Base-by-base conservation (phyloP, 2,329 filamentous ascomycete species). In the Aureobasidium sp. region DNA sequence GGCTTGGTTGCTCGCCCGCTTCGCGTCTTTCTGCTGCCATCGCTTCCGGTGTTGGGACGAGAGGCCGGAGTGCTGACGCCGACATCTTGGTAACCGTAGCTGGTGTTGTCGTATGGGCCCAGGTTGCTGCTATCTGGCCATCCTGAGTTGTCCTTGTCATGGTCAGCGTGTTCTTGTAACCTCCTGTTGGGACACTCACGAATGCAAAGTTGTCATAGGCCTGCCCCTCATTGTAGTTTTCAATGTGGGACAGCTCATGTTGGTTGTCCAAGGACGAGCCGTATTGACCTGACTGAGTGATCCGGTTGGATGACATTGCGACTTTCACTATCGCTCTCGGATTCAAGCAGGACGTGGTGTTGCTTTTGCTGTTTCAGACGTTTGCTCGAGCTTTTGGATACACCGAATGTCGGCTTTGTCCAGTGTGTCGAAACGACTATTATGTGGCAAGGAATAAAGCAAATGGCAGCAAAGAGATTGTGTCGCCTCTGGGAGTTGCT, bases 141-240 rank as follows among this genome's bases (percentile, higher is more conserved):
- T 4, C 23, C 35, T 33, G 46, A 27, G 49, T 63, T 43, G 15
- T 57, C 59, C 61, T 62, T 29, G 21, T 29, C 23, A 43, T 46
- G 42, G 59, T 64, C 61, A 62, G 59, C 37, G 19, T 19, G 7
- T 21, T 19, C 38, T 25, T 59, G 17, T 33, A 35, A 25, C 27
- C 17, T 17, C 7, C n/a, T n/a, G 25, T 33, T 21, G 23, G 46
- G n/a, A 55, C 37, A 43, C 38, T 61, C 38, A 58, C 54, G 50
- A 45, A 59, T 67, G 68, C 66, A 43, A 70, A 68, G 61, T 68
- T 70, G 61, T 74, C 67, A 65, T 73, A 73, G 42, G 67, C 69
- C 31, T 68, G 68, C 55, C 68, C 70, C 60, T 71, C 70, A 64
- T 75, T 77, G 68, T 76, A 76, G 65, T 74, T 71, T 47, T 73